Percentiles rank a stretch among this genome's conserved stretches.
These are phyloP conservation scores for Amaranthus cruentus DNA, from an alignment of 148 eudicot genomes.

Conservation along the genomic window DNA sequence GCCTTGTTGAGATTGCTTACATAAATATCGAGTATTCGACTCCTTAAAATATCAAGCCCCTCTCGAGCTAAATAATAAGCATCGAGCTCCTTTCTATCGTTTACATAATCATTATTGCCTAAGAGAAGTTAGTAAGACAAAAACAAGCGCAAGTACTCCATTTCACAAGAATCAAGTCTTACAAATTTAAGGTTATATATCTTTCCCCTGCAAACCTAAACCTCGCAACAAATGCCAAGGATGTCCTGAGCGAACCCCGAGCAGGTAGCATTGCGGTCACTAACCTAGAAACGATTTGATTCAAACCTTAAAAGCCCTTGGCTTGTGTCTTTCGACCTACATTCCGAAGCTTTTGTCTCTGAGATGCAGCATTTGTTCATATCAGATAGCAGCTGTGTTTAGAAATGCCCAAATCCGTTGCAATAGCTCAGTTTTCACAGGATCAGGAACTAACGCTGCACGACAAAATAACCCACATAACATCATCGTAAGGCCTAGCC, in stretches of 20 bases:
- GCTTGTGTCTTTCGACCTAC: background rate
- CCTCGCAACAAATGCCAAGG: constrained; percentile 2
- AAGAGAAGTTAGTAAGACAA: background rate
- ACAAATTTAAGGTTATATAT: constrained; percentile 4
- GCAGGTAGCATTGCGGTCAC: constrained; percentile 14
- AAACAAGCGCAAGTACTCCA: background rate
- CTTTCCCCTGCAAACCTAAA: background rate
- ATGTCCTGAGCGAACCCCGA: background rate
- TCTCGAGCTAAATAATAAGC: no score
- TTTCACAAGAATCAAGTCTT: background rate
- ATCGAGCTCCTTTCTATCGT: background rate
- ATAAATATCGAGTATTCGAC: no score
- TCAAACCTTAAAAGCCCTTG: background rate
- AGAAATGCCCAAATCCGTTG: constrained; percentile 60
- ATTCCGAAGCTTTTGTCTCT: constrained; percentile 1
- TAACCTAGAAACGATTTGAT: background rate
- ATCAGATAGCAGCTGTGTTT: constrained; percentile 52
- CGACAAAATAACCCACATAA: background rate
- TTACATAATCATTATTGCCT: background rate
- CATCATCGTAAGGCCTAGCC: no score
- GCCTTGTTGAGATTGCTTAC: no score
- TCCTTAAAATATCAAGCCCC: no score
- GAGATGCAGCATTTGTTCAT: background rate
- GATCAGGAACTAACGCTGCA: constrained; percentile 68
- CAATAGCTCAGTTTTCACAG: constrained; percentile 68